Evolutionary conservation across 2,329 filamentous ascomycete species (phyloP).

Genomic region (Leptographium lundbergii): DNA sequence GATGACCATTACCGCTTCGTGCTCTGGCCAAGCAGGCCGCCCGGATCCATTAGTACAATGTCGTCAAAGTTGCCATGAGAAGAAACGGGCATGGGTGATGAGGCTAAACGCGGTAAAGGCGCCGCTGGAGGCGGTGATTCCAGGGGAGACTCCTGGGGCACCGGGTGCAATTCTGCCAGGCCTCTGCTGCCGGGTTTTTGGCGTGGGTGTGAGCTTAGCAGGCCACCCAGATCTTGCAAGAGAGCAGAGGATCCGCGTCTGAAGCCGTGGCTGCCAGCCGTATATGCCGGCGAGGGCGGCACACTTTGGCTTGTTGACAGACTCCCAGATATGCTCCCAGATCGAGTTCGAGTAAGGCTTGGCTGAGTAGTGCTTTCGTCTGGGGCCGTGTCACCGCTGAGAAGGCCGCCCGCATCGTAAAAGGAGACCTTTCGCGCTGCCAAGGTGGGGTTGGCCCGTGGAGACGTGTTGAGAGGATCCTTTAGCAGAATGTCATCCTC

Average conservation of each 20-base stretch:
- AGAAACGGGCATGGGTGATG: neutral
- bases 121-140: neutral
- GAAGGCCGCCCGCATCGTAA: conserved; percentile 70
- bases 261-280: conserved; percentile 31
- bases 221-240: conserved; percentile 45
- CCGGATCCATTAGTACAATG: conserved; percentile 10
- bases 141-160: conserved; percentile 20
- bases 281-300: conserved; percentile 25
- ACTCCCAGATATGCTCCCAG: conserved; percentile 11
- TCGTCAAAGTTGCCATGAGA: conserved; percentile 1
- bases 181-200: neutral
- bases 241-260: conserved; percentile 43
- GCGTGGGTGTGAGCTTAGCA: conserved; percentile 28
- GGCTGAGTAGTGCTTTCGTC: conserved; percentile 20
- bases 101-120: neutral
- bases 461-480: conserved; percentile 21
- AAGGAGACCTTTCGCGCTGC: conserved; percentile 57
- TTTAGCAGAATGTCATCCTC: conserved; percentile 33
- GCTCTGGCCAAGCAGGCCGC: conserved; percentile 7
- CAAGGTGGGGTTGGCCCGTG: conserved; percentile 26
- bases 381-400: conserved; percentile 30
- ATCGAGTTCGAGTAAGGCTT: conserved; percentile 29
- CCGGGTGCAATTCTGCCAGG: conserved; percentile 27
- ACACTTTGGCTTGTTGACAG: conserved; percentile 23
- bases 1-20: neutral